phyloP scores from a whole-genome alignment of 305 asterid genomes.

The Solanum hybrid region DNA sequence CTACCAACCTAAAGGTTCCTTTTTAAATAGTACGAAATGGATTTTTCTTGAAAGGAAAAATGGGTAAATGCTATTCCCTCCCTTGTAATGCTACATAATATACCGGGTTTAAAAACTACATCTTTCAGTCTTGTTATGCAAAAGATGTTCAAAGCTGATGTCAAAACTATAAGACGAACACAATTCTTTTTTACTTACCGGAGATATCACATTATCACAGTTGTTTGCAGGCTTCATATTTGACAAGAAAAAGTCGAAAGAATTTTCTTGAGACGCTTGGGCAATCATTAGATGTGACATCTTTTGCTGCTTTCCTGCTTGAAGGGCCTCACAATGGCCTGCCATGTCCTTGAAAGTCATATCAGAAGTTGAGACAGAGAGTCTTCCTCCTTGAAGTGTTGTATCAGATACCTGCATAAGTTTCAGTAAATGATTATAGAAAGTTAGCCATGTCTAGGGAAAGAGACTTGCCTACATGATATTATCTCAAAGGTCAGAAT shows the following conservation, averaged over 20 bases:
- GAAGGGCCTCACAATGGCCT: constrained; percentile 67
- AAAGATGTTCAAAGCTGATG: not conserved
- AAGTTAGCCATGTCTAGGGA: not conserved
- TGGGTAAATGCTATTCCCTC: not conserved
- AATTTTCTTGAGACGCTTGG: constrained; percentile 21
- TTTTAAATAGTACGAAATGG: not conserved
- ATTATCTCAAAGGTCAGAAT: not conserved
- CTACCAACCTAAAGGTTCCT: not conserved
- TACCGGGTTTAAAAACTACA: not conserved
- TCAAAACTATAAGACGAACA: not conserved
- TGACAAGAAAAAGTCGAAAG: constrained; percentile 18
- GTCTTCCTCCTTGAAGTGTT: constrained; percentile 45
- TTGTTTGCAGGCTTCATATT: constrained; percentile 13
- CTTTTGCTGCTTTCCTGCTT: constrained; percentile 55
- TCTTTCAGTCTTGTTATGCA: not conserved
- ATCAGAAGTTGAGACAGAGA: constrained; percentile 31
- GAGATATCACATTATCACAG: constrained; percentile 18
- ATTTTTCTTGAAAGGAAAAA: not conserved
- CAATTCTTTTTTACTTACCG: constrained; percentile 27
- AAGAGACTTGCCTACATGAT: not conserved
- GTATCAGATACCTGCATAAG: constrained; percentile 52
- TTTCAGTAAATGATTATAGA: constrained; percentile 9
- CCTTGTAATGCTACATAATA: not conserved
- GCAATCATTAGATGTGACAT: constrained; percentile 52
- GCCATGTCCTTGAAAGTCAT: constrained; percentile 77